A percentile compares a stretch with the other conserved stretches of the same genome.
Conservation (phyloP, 768 basidiomycete species). For the Leccinum disarticulatum region DNA sequence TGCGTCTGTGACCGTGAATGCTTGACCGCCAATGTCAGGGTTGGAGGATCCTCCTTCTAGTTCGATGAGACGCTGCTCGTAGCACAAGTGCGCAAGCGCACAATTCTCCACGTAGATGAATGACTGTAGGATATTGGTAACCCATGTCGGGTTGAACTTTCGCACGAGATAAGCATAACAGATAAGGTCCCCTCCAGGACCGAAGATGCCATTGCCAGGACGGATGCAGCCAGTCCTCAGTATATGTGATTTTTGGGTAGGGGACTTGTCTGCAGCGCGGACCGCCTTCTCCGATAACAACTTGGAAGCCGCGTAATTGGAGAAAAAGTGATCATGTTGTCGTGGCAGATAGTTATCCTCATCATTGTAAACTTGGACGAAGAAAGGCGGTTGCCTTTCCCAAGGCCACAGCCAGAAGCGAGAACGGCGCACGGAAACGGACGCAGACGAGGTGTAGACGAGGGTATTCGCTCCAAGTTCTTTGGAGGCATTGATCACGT, state of each 20-base stretch:
- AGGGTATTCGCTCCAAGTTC: conserved; percentile 54
- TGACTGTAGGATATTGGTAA: conserved; percentile 54
- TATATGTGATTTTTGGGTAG: conserved; percentile 28
- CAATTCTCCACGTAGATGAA: conserved; percentile 79
- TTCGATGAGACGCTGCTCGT: conserved; percentile 71
- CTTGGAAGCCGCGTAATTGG: conserved; percentile 76
- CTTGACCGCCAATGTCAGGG: conserved; percentile 74
- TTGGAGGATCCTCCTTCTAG: conserved; percentile 37
- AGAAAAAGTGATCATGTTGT: conserved; percentile 64
- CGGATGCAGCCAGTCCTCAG: conserved; percentile 72
- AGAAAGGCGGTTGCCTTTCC: conserved; percentile 56
- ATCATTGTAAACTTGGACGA: conserved; percentile 65
- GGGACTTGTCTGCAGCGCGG: conserved; percentile 40
- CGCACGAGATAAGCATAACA: conserved; percentile 64
- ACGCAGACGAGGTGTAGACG: conserved; percentile 74
- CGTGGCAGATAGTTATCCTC: conserved; percentile 53
- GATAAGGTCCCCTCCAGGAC: conserved; percentile 71
- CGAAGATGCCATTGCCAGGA: conserved; percentile 78
- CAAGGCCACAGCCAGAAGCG: conserved; percentile 76
- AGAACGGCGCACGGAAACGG: conserved; percentile 54
- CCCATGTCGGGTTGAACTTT: conserved; percentile 63
- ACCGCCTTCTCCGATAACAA: conserved; percentile 52
- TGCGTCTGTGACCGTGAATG: conserved; percentile 65
- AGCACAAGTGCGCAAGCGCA: conserved; percentile 67
- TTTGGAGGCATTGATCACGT: conserved; percentile 60